These are phyloP conservation scores for Trypanosoma caninum DNA, from an alignment of 208 protist species.

Conservation along the genomic window DNA sequence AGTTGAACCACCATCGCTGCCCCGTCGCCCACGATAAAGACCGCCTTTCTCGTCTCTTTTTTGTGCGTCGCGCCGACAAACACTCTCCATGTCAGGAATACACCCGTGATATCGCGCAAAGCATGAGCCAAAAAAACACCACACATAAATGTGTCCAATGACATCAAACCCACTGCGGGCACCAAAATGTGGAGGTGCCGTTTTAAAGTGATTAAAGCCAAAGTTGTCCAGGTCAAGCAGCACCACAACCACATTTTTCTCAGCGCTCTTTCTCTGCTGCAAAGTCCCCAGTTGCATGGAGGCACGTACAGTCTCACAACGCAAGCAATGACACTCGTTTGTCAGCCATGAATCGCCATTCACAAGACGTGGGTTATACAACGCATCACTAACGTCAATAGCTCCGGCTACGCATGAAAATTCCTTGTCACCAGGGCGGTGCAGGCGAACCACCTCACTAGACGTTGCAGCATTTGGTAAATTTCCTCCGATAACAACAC, in stretches of 20 bases:
- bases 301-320: slow-evolving; percentile 66
- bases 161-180: slow-evolving; percentile 18
- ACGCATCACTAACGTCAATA: slow-evolving; percentile 30
- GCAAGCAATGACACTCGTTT: slow-evolving; percentile 63
- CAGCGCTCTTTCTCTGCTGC: neutral
- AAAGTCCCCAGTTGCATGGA: slow-evolving; percentile 22
- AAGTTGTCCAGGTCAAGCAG: slow-evolving; percentile 89
- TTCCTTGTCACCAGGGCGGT: slow-evolving; percentile 54
- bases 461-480: no score
- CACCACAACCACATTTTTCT: slow-evolving; percentile 38
- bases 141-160: slow-evolving; percentile 64
- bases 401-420: slow-evolving; percentile 69
- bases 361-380: slow-evolving; percentile 43
- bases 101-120: slow-evolving; percentile 68
- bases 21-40: neutral
- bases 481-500: no score
- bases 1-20: slow-evolving; percentile 4
- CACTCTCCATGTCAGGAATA: slow-evolving; percentile 54
- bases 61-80: slow-evolving; percentile 32
- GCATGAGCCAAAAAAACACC: slow-evolving; percentile 87
- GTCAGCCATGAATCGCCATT: slow-evolving; percentile 81
- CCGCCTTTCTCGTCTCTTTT: neutral
- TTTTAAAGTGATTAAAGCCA: slow-evolving; percentile 88
- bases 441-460: slow-evolving; percentile 34
- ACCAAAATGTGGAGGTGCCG: slow-evolving; percentile 25